These are phyloP conservation scores for Trichomonas vaginalis DNA, from an alignment of 208 protist genomes.

Conservation along the genomic window DNA sequence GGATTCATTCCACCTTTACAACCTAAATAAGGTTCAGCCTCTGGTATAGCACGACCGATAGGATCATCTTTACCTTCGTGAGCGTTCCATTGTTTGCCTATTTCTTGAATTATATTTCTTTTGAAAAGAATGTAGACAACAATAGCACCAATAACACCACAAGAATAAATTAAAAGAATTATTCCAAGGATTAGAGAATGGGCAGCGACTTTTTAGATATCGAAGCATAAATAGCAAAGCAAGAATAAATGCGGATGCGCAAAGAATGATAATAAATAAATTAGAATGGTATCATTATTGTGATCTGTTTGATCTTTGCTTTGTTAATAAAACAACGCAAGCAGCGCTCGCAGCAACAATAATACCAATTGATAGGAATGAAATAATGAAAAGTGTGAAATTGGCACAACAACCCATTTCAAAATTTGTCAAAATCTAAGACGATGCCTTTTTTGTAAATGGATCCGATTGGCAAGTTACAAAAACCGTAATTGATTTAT, in stretches of 20 bases:
- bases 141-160: neutral
- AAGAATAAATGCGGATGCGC: neutral
- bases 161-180: neutral
- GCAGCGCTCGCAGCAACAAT: neutral
- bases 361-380: neutral
- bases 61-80: neutral
- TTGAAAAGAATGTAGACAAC: neutral
- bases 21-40: neutral
- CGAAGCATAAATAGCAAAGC: neutral
- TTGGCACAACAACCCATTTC: neutral
- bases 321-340: neutral
- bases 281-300: neutral
- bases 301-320: neutral
- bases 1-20: neutral
- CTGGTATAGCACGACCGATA: neutral
- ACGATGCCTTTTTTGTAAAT: too few relatives aligned
- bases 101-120: neutral
- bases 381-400: neutral
- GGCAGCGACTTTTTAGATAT: neutral
- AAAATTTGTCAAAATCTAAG: too few relatives aligned
- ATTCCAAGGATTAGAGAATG: neutral
- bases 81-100: neutral
- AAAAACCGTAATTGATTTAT: too few relatives aligned
- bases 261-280: neutral
- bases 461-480: too few relatives aligned